Conservation (phyloP, 2,329 filamentous ascomycete species). For the Talaromyces sp. region DNA sequence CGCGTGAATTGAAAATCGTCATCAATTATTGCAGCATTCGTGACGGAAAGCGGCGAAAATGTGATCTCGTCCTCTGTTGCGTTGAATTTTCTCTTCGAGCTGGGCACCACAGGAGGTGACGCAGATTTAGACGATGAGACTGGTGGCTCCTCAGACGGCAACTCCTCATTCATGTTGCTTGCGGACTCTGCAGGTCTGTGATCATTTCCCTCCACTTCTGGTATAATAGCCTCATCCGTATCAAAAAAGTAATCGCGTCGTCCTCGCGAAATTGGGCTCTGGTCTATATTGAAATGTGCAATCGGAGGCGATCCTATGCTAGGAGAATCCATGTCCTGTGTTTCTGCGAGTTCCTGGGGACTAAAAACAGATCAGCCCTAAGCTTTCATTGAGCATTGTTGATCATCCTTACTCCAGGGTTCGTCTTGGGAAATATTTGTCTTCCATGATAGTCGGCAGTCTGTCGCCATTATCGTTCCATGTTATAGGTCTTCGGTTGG, state of each 20-base stretch:
- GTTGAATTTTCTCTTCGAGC: constrained; percentile 57
- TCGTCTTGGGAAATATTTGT: constrained; percentile 54
- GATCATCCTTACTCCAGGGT: constrained; percentile 50
- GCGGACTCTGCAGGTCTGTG: neutral
- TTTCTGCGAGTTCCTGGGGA: constrained; percentile 34
- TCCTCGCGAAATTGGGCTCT: constrained; percentile 20
- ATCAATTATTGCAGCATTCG: constrained; percentile 21
- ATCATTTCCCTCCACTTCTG: neutral
- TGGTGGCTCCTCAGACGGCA: neutral
- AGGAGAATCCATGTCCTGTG: constrained; percentile 28
- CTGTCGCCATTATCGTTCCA: constrained; percentile 31
- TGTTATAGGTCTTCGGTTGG: constrained; percentile 8
- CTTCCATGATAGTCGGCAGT: constrained; percentile 58
- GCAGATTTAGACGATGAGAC: constrained; percentile 8
- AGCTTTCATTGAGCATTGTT: neutral
- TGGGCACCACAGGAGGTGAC: constrained; percentile 39
- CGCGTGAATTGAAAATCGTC: constrained; percentile 37
- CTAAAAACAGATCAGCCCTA: constrained; percentile 24
- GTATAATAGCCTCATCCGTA: neutral
- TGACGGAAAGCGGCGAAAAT: constrained; percentile 17
- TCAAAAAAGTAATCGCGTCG: neutral
- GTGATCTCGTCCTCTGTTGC: constrained; percentile 49
- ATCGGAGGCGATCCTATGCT: constrained; percentile 47
- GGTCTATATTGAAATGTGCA: constrained; percentile 37
- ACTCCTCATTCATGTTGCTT: neutral